Evolutionary conservation across 2,329 filamentous ascomycete species (phyloP).

Genomic region (Scorias spongiosa): DNA sequence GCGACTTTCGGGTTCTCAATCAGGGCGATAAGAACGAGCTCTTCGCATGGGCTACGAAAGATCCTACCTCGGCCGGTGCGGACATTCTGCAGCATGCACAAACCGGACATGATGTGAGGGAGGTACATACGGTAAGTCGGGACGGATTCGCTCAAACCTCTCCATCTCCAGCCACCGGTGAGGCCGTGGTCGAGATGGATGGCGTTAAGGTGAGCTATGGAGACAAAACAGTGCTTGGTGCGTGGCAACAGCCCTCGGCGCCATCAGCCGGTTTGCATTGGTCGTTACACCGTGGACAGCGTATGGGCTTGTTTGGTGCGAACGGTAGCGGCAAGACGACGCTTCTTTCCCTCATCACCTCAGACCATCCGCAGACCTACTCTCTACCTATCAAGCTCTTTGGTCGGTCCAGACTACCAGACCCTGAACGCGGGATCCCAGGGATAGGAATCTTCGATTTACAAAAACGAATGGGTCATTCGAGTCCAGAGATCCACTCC

Average conservation of each 20-base stretch:
- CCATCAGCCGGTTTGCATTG: conserved; percentile 55
- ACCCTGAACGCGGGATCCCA: conserved; percentile 42
- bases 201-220: conserved; percentile 73
- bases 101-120: background rate
- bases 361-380: conserved; percentile 91
- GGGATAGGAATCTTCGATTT: conserved; percentile 88
- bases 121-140: conserved; percentile 9
- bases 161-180: conserved; percentile 31
- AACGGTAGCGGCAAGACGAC: conserved; percentile 96
- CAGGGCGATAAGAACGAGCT: conserved; percentile 53
- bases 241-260: conserved; percentile 45
- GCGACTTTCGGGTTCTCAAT: conserved; percentile 47
- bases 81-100: background rate
- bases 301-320: conserved; percentile 85
- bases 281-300: conserved; percentile 67
- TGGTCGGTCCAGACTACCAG: conserved; percentile 61
- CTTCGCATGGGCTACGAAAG: conserved; percentile 27
- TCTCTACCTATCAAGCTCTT: conserved; percentile 78
- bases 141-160: conserved; percentile 15
- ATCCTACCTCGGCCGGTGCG: background rate
- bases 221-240: conserved; percentile 60
- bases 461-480: conserved; percentile 78
- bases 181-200: conserved; percentile 72
- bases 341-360: conserved; percentile 78
- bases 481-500: conserved; percentile 82